Evolutionary conservation across 2,329 filamentous ascomycete genomes (phyloP), one percentile per base, ranked within the genome.

Genomic region (Fusarium sp.): DNA sequence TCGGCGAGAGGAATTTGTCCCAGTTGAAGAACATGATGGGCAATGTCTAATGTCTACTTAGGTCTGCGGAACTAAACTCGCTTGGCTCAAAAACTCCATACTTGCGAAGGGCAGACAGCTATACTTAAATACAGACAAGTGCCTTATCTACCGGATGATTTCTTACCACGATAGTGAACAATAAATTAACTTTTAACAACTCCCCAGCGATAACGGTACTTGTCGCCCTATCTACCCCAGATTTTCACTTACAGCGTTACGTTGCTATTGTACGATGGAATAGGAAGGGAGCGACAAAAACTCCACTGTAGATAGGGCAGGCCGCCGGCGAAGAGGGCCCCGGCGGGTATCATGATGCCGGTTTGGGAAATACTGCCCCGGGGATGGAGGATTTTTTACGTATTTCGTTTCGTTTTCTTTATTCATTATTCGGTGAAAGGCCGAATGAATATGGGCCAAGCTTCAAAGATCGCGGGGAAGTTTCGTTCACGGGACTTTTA

Each of bases 21-120:
- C 76, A 78, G 62, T 46, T 64, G 51, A 73, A 68, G 48, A 73
- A 64, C 71, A 73, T 73, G 38, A 49, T 38, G 41, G 33, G 46
- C 57, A 38, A 37, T 35, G 33, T 35, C 33, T 35, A 38, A 37
- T 35, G 33, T 35, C 33, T 35, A 35, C 33, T 35, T 16, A 18
- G 33, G 33, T 42, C 37, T 38, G 37, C 3, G 19, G 19, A 38
- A 38, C 37, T 38, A 38, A 38, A 35, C 37, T 38, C 18, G 37
- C 37, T 38, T 38, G 37, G 21, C 37, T 38, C 37, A 1, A 21
- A 38, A 38, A 18, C 21, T 19, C 33, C 37, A 38, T 38, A 38
- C 11, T 38, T 38, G 37, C 37, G 37, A 38, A 33, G 31, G 37
- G 19, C 37, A 21, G 2, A 35, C 37, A 38, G 19, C 10, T 38